Base-by-base conservation (phyloP, 768 basidiomycete species). In the Lactifluus rugatus region DNA sequence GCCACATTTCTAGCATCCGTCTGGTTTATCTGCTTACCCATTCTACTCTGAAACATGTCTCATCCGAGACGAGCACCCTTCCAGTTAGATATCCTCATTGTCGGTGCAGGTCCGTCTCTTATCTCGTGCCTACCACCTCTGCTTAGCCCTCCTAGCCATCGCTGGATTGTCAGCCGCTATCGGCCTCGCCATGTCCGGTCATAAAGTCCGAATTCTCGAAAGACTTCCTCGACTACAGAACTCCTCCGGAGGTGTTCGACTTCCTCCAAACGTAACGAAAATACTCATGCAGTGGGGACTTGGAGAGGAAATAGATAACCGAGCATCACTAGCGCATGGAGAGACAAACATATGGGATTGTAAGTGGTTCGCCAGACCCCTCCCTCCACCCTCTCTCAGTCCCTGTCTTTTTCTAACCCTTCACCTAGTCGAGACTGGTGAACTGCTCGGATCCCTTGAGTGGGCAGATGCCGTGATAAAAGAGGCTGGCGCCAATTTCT, bases 281-380 rank as follows among this genome's bases (percentile, higher is more conserved):
- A 58, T 64, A 39, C 61, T 64, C 13, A 34, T 52, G 1, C 49
- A 52, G 7, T 64, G 62, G 62, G 62, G 62, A 16, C 62, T 64
- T 14, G 61, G 44, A 5, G 62, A 58, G 14, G 61, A 62, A 51
- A 13, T 64, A 41, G 41, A 21, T 37, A 58, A 32, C 7, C 36
- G 8, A 37, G 60, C 25, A 23, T 44, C 56, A 23, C 16, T 56
- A 7, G 26, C 28, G 3, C 54, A 44, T 48, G 61, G 34, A 31
- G 54, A 45, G 23, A 19, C 60, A 31, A 25, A 56, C 23, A 21
- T 64, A 6, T 62, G 55, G 53, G 56, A 62, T 36, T 47, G 62
- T 64, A 51, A 49, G 62, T 55, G 2, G 1, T 34, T 52, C 21
- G 17, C 23, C 28, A 28, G 9, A 16, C 9, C 2, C n/a, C 16